A percentile compares a stretch with the other conserved stretches of the same genome.
These are phyloP conservation scores for Mucuna pruriens DNA, from an alignment of 306 rosid species.

Conservation along the genomic window DNA sequence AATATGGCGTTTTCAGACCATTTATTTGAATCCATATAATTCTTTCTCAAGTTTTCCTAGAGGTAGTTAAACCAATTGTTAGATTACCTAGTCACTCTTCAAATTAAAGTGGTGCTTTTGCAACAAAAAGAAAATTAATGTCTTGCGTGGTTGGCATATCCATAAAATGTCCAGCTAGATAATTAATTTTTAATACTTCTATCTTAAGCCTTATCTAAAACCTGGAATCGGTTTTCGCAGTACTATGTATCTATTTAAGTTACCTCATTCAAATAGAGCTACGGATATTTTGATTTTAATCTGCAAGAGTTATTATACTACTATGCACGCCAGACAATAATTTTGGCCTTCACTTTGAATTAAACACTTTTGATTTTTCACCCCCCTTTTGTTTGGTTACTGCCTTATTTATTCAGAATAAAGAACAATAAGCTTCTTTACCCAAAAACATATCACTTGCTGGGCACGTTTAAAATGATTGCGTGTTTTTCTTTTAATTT, in stretches of 20 bases:
- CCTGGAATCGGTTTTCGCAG: too few relatives aligned
- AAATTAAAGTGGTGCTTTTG: constrained; percentile 17
- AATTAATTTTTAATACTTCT: too few relatives aligned
- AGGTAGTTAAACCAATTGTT: background rate
- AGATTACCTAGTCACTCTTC: background rate
- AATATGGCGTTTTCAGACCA: background rate
- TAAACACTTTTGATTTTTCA: background rate
- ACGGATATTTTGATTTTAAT: too few relatives aligned
- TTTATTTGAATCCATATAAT: background rate
- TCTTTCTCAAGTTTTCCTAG: background rate
- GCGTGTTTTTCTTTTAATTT: too few relatives aligned
- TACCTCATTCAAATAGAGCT: too few relatives aligned
- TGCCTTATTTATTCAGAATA: background rate
- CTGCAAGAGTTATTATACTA: too few relatives aligned
- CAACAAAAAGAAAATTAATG: background rate
- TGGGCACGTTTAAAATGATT: too few relatives aligned
- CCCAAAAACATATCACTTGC: too few relatives aligned
- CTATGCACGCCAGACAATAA: background rate
- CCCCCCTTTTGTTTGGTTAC: background rate
- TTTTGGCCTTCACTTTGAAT: background rate
- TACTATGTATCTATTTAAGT: too few relatives aligned
- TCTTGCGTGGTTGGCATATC: background rate
- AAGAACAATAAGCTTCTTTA: background rate
- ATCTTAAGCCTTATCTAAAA: too few relatives aligned
- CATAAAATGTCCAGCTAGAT: too few relatives aligned